phyloP scores from a whole-genome alignment of 306 rosid species.

The Trifolium repens region DNA sequence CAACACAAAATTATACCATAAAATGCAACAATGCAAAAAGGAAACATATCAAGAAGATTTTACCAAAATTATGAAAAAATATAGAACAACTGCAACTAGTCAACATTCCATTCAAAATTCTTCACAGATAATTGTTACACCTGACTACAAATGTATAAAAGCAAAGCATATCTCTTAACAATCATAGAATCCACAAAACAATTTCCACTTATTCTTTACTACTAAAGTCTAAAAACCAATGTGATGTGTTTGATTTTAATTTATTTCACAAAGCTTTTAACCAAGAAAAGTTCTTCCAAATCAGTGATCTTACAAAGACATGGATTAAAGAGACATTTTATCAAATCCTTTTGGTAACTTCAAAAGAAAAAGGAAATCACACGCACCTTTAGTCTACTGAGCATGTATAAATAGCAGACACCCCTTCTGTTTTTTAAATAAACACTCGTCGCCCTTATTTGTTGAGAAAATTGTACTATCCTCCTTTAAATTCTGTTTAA shows the following conservation, averaged over 20 bases:
- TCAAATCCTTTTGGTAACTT: background rate
- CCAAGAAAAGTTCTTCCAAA: background rate
- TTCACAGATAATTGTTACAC: background rate
- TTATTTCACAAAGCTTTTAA: conserved; percentile 1
- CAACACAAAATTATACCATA: too few relatives aligned
- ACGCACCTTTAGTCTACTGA: background rate
- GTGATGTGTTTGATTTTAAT: background rate
- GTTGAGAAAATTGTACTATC: background rate
- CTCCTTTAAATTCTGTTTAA: background rate
- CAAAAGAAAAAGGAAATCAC: background rate
- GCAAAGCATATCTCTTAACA: background rate
- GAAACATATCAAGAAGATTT: background rate
- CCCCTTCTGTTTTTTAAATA: background rate
- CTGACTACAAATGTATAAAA: conserved; percentile 10
- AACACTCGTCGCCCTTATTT: background rate
- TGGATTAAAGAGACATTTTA: background rate
- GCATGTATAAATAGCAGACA: background rate
- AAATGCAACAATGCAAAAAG: background rate
- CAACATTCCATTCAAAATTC: background rate
- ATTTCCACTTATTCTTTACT: conserved; percentile 1
- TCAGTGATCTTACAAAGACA: background rate
- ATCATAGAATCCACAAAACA: conserved; percentile 17
- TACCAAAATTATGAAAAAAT: conserved; percentile 7
- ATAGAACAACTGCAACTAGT: background rate
- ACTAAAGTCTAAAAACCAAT: conserved; percentile 3